Evolutionary conservation across 305 asterid species (phyloP), one percentile per base, ranked within the genome.

Genomic region (Fraxinus angustifolia): DNA sequence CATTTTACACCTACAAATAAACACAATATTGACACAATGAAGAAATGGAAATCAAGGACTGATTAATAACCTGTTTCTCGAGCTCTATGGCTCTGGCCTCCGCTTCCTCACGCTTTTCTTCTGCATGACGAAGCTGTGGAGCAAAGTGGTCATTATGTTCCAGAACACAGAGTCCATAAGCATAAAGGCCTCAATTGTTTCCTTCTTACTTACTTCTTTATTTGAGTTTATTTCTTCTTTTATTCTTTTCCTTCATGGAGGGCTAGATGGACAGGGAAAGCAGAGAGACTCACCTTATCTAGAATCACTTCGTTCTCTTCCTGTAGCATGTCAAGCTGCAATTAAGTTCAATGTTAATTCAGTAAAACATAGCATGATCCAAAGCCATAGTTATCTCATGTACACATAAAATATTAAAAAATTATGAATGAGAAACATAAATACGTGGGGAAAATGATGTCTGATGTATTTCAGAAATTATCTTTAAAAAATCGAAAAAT

Each of bases 281-380:
- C 76, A 70, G 60, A 80, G 79, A 82, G 81, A 80, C 86, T 88
- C 88, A 94, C 99, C 98, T 96, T 96, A 82, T 96, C 98, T 85
- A 89, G 82, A 84, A 94, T 86, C 79, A 23, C 79, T 35, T 94
- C 98, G 82, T 96, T 93, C 88, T 96, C 99, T 84, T 96, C 99
- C 85, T 91, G 98, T 83, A 94, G 87, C 97, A 96, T 94, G 83
- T 96, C 98, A 86, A 96, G 92, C 99, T 96, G 98, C 92, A 93
- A 86, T 82, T 77, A 74, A 77, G 72, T 83, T 78, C 73, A 23
- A 79, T 72, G 85, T 85, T 68, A 83, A 60, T 48, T 78, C 17
- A 82, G 79, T 80, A 83, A 75, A 76, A 74, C 40, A 45, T 31
- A 42, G 79, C 34, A 79, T 73, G 36, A 53, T 75, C 40, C 30